Evolutionary conservation across 345 rosid species (phyloP), one percentile per base, ranked within the genome.

Genomic region (Rhodamnia rubescens): DNA sequence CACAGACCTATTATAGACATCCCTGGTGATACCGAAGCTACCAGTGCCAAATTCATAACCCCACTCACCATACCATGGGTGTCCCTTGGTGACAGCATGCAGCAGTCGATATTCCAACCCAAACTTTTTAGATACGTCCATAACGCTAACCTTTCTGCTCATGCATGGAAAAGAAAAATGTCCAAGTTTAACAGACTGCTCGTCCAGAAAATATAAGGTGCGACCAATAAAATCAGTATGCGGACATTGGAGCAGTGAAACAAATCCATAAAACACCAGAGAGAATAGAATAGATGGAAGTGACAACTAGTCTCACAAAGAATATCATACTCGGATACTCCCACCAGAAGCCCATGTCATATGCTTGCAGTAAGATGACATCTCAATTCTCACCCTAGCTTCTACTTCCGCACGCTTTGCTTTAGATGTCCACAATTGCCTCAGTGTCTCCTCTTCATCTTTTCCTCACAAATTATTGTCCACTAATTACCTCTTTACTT

Each of bases 31-130:
- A 80, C 91, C 94, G 51, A 90, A 94, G 88, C 97, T 93, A 24
- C 95, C 97, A 20, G 94, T 89, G 82, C 95, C 93, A 50, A 94
- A 93, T 84, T 94, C 92, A 84, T 93, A 93, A 82, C 95, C 95
- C 97, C 95, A 94, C 50, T 93, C 90, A 50, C 95, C 95, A 86
- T 94, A 94, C 97, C 97, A 93, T 4, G 95, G 88, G 82, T 85
- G 88, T 27, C 94, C 95, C 74, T 90, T 92, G 49, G 86, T 90
- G 82, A 93, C 86, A 27, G 95, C 94, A 88, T 94, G 93, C 64
- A 94, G 92, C 22, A 94, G 87, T 50, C 97, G 90, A 69, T 92
- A 94, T 40, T 94, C 95, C 88, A 92, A 32, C 15, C 93, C 92
- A 56, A 90, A 94, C 86, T 94, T 94, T 83, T 89, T 92, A 1